Evolutionary conservation across 2,329 filamentous ascomycete genomes (phyloP).

Genomic region (Dothiorella sarmentorum): DNA sequence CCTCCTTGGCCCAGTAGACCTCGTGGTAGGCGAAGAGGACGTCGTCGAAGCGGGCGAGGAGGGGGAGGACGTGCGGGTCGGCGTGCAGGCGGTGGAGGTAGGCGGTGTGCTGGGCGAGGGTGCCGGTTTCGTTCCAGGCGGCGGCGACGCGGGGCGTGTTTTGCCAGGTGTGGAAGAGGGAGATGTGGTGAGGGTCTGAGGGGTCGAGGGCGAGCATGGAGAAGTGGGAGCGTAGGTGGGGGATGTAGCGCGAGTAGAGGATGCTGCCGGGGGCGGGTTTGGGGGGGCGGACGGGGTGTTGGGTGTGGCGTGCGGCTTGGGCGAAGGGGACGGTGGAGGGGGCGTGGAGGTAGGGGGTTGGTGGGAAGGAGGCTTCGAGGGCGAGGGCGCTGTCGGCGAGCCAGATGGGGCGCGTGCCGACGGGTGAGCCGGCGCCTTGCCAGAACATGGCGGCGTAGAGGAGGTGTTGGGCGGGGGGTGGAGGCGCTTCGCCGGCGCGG

Average conservation of each 20-base stretch:
- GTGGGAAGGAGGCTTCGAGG: constrained; percentile 24
- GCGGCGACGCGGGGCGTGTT: constrained; percentile 78
- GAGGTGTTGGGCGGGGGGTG: constrained; percentile 43
- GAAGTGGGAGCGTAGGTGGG: constrained; percentile 71
- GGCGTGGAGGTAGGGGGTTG: constrained; percentile 40
- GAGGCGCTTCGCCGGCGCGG: constrained; percentile 29
- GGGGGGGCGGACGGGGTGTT: constrained; percentile 67
- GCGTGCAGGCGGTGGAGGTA: constrained; percentile 67
- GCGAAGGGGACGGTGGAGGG: constrained; percentile 45
- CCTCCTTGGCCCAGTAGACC: constrained; percentile 70
- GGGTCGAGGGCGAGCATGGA: constrained; percentile 72
- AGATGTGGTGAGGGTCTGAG: constrained; percentile 60
- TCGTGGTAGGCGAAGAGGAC: constrained; percentile 74
- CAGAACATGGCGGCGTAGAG: constrained; percentile 49
- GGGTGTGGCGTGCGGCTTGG: constrained; percentile 53
- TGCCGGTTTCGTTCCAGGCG: constrained; percentile 77
- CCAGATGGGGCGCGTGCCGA: constrained; percentile 43
- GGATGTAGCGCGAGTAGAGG: constrained; percentile 76
- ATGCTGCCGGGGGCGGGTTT: constrained; percentile 69
- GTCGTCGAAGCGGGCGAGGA: constrained; percentile 70
- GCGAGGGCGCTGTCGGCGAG: constrained; percentile 20
- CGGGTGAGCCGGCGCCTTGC: constrained; percentile 44
- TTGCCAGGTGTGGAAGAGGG: constrained; percentile 75
- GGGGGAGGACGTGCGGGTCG: constrained; percentile 68
- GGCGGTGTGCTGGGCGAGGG: constrained; percentile 68